Conservation (phyloP, 768 basidiomycete genomes). For the Suillus lakei region DNA sequence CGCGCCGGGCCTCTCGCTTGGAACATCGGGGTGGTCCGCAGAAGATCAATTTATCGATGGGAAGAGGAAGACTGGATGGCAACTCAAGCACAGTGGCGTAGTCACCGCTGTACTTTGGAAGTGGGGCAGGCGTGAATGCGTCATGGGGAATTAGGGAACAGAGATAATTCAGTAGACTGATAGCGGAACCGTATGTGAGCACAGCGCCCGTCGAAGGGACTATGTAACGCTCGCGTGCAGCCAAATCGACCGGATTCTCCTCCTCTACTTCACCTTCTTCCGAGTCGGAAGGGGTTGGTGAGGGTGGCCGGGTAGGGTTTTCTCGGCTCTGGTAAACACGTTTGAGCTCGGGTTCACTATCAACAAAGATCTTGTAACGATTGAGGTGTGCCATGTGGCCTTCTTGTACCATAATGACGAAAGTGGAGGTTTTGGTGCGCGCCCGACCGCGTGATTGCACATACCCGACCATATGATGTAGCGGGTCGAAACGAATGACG, state of each 20-base stretch:
- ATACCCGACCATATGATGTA: conserved; percentile 85
- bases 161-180: conserved; percentile 73
- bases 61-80: conserved; percentile 69
- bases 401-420: conserved; percentile 79
- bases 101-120: conserved; percentile 66
- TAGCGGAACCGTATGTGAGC: conserved; percentile 78
- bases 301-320: conserved; percentile 34
- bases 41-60: conserved; percentile 56
- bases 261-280: conserved; percentile 44
- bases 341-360: conserved; percentile 68
- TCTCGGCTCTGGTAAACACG: conserved; percentile 61
- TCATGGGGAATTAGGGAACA: conserved; percentile 80
- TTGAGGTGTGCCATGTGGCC: conserved; percentile 57
- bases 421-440: conserved; percentile 74
- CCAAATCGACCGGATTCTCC: conserved; percentile 60
- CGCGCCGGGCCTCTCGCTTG: conserved; percentile 84
- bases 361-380: conserved; percentile 61
- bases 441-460: conserved; percentile 91
- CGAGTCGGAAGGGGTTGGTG: conserved; percentile 31
- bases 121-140: conserved; percentile 61
- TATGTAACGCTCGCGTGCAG: conserved; percentile 72
- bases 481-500: conserved; percentile 82
- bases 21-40: conserved; percentile 63
- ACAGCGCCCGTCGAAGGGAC: conserved; percentile 76
- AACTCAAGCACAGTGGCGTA: conserved; percentile 64